Conservation (phyloP, 805 yeast genomes). For the Candida coquimbonensis region DNA sequence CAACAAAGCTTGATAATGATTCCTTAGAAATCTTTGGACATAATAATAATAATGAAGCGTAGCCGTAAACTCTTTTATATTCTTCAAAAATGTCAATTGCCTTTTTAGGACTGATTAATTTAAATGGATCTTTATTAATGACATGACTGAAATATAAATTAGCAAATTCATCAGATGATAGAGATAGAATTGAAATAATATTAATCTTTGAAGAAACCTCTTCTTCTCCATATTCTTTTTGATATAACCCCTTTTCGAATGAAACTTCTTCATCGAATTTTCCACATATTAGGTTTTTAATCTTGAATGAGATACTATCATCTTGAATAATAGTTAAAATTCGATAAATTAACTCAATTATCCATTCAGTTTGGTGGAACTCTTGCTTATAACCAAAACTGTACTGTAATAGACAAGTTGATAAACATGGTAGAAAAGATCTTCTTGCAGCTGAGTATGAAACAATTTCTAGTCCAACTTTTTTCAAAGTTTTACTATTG, state of each 20-base stretch:
- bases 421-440: constrained; percentile 55
- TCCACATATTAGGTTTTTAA: constrained; percentile 51
- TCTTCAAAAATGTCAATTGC: constrained; percentile 68
- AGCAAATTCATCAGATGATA: constrained; percentile 21
- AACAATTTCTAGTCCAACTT: constrained; percentile 38
- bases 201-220: constrained; percentile 51
- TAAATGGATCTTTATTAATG: constrained; percentile 28
- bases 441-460: constrained; percentile 54
- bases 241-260: constrained; percentile 35
- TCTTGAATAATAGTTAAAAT: constrained; percentile 46
- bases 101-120: constrained; percentile 42
- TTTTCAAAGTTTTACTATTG: constrained; percentile 19
- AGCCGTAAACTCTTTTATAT: constrained; percentile 48
- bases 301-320: constrained; percentile 45
- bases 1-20: constrained; percentile 22
- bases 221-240: constrained; percentile 43
- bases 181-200: constrained; percentile 40
- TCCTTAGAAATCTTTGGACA: constrained; percentile 28
- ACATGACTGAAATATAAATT: constrained; percentile 17
- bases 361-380: constrained; percentile 43
- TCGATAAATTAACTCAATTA: constrained; percentile 40
- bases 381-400: constrained; percentile 27
- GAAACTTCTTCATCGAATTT: constrained; percentile 41
- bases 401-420: constrained; percentile 38
- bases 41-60: constrained; percentile 44